Percentiles rank a stretch among this genome's conserved stretches.
These are phyloP conservation scores for Tremella fuciformis DNA, from an alignment of 768 basidiomycete species.

Conservation along the genomic window DNA sequence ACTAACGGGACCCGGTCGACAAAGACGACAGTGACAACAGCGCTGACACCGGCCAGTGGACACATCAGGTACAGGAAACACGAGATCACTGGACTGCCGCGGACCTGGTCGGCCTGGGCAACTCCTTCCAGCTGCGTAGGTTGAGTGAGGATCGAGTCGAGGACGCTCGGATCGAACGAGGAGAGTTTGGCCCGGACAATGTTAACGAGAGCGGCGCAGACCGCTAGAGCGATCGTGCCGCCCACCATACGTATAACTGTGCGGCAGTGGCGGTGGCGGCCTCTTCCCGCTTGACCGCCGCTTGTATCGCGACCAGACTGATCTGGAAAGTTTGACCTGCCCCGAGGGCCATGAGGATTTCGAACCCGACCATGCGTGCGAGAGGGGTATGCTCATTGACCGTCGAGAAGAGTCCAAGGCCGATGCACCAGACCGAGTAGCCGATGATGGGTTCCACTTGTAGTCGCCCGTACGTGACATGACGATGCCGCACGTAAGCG, in stretches of 20 bases:
- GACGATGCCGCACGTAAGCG: conserved; percentile 59
- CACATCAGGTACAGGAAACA: conserved; percentile 68
- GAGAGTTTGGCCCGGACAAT: conserved; percentile 20
- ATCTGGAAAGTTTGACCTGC: conserved; percentile 58
- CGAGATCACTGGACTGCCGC: no score
- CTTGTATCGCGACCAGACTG: conserved; percentile 61
- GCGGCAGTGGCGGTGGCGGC: conserved; percentile 70
- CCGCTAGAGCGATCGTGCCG: conserved; percentile 65
- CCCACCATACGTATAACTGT: conserved; percentile 66
- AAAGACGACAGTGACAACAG: conserved; percentile 61
- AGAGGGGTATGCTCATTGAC: conserved; percentile 58
- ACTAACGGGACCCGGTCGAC: conserved; percentile 64
- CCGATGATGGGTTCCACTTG: conserved; percentile 63
- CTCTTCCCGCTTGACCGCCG: conserved; percentile 65
- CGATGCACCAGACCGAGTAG: conserved; percentile 67
- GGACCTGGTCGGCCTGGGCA: conserved; percentile 21
- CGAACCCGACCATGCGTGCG: conserved; percentile 61
- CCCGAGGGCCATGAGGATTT: conserved; percentile 62
- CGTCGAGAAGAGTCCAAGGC: conserved; percentile 68
- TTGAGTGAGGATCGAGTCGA: conserved; percentile 33
- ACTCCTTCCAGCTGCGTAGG: conserved; percentile 31
- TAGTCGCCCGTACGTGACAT: conserved; percentile 67
- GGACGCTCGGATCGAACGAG: no score
- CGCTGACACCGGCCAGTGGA: conserved; percentile 58
- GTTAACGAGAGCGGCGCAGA: conserved; percentile 37